These are phyloP conservation scores for Panicum miliaceum DNA, from an alignment of 176 grass and related monocot genomes.

Conservation along the genomic window DNA sequence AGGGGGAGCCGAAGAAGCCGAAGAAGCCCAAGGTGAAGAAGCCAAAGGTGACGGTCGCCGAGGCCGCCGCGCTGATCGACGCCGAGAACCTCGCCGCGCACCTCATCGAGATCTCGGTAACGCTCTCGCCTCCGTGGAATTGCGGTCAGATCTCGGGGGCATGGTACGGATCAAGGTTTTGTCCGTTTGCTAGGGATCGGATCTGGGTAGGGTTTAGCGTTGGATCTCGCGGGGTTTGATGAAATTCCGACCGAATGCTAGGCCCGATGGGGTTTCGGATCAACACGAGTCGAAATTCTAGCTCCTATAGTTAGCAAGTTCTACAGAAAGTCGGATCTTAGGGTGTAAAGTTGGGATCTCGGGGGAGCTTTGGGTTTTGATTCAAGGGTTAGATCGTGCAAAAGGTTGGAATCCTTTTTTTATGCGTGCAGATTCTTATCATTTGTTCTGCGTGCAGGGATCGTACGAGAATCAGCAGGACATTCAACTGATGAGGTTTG, in stretches of 20 bases:
- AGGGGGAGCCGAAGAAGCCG: conserved; percentile 66
- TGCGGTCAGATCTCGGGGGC: conserved; percentile 37
- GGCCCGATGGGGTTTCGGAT: not conserved
- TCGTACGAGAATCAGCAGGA: conserved; percentile 83
- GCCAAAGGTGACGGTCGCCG: conserved; percentile 78
- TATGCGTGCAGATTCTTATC: conserved; percentile 7
- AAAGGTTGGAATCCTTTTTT: conserved; percentile 13
- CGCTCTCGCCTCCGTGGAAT: not conserved
- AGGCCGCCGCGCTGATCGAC: conserved; percentile 81
- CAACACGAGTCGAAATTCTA: conserved; percentile 28
- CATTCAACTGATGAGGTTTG: conserved; percentile 98
- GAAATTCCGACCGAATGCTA: conserved; percentile 32
- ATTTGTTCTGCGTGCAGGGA: conserved; percentile 48
- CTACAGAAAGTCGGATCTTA: conserved; percentile 33
- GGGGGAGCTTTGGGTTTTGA: conserved; percentile 17
- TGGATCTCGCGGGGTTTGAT: conserved; percentile 23
- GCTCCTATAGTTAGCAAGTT: not conserved
- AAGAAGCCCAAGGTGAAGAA: conserved; percentile 92
- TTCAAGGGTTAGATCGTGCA: conserved; percentile 34
- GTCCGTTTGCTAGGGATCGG: conserved; percentile 29
- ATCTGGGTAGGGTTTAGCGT: conserved; percentile 43
- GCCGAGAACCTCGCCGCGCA: conserved; percentile 64
- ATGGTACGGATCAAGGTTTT: conserved; percentile 35
- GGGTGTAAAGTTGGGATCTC: conserved; percentile 47
- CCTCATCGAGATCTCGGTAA: conserved; percentile 88